Evolutionary conservation across 192 early-diverging fungal species (phyloP), one percentile per base, ranked within the genome.

Genomic region (Rhizoclosmatium sp.): DNA sequence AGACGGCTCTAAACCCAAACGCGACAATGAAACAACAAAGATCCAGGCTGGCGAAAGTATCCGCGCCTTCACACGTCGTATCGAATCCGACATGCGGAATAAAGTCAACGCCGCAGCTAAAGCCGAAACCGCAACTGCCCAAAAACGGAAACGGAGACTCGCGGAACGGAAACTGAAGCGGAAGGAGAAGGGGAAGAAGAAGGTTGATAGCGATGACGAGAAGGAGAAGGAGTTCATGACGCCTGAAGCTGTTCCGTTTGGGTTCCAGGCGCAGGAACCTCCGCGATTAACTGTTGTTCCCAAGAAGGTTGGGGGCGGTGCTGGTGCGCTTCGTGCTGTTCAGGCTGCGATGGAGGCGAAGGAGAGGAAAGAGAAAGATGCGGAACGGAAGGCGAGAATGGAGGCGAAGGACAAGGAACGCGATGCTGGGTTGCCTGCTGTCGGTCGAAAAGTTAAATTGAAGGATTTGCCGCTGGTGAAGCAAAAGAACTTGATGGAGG

Each of bases 311-410:
- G 78, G 78, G n/a, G 77, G 77, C n/a, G 72, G 72, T 4, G 72
- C 72, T 16, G 72, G 72, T 4, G 72, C 72, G 31, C 16, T 60
- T 1, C 56, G 72, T 14, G 72, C 61, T 23, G 69, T 82, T 31
- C 4, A 65, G 31, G 47, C 49, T 23, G 47, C 49, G 69, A 62
- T 86, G 58, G 75, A 82, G 44, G 84, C 79, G 31, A 23, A 79
- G 14, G 73, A 42, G 49, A 86, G 84, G 66, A 75, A 78, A 47
- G 78, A 85, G 66, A 87, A 89, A 65, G 85, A 90, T 31, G 78
- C 81, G 4, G 79, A 76, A 59, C 66, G 60, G 60, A 12, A 19
- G 12, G 21, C 78, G 47, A 31, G 68, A 3, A 71, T 74, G 16
- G 78, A 79, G 58, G 44, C 71, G n/a, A 82, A 82, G 2, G 78